Evolutionary conservation across 2,329 filamentous ascomycete genomes (phyloP).

Genomic region (Orbilia blumenaviensis): DNA sequence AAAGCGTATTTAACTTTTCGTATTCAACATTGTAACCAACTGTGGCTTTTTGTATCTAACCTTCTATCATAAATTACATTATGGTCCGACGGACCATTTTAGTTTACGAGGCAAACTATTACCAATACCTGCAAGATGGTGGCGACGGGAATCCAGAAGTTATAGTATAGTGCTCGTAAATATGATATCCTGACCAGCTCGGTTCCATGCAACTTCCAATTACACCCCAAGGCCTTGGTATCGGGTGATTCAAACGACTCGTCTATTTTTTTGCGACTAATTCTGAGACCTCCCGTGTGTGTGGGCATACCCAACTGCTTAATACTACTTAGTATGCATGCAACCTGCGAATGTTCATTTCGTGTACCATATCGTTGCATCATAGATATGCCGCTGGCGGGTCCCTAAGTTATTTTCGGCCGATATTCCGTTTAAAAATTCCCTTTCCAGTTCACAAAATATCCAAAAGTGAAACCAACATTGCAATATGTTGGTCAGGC

Average conservation of each 20-base stretch:
- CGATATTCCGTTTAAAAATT: not conserved
- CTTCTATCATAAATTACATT: no score
- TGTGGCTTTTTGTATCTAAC: no score
- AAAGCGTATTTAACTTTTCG: not conserved
- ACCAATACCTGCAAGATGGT: not conserved
- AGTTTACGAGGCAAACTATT: no score
- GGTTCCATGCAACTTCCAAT: not conserved
- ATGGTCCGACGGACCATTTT: no score
- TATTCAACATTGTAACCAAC: not conserved
- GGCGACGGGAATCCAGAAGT: not conserved
- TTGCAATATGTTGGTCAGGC: constrained; percentile 15
- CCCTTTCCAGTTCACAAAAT: not conserved
- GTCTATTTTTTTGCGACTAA: constrained; percentile 3
- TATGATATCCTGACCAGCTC: not conserved
- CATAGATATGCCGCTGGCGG: not conserved
- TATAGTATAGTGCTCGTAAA: not conserved
- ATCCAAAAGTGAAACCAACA: not conserved
- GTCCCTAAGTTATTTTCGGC: constrained; percentile 1
- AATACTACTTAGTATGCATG: constrained; percentile 11
- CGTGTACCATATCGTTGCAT: not conserved
- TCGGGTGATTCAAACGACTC: constrained; percentile 12
- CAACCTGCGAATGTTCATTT: not conserved
- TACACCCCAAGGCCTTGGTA: not conserved
- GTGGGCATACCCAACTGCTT: not conserved
- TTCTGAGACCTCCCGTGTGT: not conserved